phyloP scores from a whole-genome alignment of 2,329 filamentous ascomycete species.

The Claviceps humidiphila region DNA sequence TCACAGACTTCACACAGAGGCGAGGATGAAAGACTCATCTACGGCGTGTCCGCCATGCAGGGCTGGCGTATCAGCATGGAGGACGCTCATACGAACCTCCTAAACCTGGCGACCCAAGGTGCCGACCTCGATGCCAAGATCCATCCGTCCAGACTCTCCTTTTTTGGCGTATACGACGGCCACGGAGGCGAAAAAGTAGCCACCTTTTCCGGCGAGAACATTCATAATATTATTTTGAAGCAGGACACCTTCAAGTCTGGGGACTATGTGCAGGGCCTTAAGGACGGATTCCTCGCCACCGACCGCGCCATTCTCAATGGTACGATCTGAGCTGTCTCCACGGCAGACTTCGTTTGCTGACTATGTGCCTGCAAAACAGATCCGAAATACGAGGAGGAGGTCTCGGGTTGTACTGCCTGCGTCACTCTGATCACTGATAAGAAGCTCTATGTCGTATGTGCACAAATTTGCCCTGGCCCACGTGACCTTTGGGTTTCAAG shows the following conservation, averaged over 20 bases:
- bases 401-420: constrained; percentile 93
- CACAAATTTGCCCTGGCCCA: neutral
- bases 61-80: constrained; percentile 99
- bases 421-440: constrained; percentile 78
- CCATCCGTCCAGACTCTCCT: constrained; percentile 65
- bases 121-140: constrained; percentile 42
- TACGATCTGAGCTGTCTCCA: constrained; percentile 27
- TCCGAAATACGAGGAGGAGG: constrained; percentile 92
- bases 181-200: constrained; percentile 97
- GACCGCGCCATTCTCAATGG: constrained; percentile 92
- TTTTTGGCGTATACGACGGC: constrained; percentile 96
- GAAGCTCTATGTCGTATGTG: constrained; percentile 88
- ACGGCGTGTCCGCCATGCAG: constrained; percentile 96
- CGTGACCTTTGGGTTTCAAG: neutral
- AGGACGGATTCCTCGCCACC: constrained; percentile 92
- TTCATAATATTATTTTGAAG: constrained; percentile 88
- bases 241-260: constrained; percentile 87
- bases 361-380: constrained; percentile 47
- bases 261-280: constrained; percentile 88
- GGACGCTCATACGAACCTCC: constrained; percentile 79
- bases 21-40: constrained; percentile 85
- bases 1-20: constrained; percentile 71
- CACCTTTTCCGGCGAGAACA: constrained; percentile 78
- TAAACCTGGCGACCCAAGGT: constrained; percentile 58
- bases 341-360: constrained; percentile 1